Evolutionary conservation across 345 rosid genomes (phyloP), one percentile per base, ranked within the genome.

Genomic region (Eucalyptus sp.): DNA sequence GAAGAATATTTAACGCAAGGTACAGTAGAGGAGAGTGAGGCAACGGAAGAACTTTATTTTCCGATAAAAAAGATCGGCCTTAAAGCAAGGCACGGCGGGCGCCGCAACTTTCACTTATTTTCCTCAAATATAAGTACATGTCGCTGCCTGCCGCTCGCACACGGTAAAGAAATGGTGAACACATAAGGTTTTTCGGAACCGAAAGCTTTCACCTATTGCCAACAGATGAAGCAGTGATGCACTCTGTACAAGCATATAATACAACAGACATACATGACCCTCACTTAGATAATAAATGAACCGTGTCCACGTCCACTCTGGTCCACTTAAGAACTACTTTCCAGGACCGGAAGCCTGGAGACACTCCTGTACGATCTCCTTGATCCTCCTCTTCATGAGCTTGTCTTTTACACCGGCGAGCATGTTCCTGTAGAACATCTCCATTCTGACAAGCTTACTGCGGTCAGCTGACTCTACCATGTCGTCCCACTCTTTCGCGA

Each of bases 351-450:
- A 90, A 88, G 95, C 90, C 49, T 91, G 95, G 89, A 94, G 91
- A 90, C 90, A 93, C 92, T 96, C 98, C 91, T 94, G 93, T 86
- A 96, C 90, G 43, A 97, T 90, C 92, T 97, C 98, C 91, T 96
- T 97, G 66, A 97, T 96, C 91, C 97, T 92, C 91, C 91, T 94
- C 93, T 96, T 96, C 95, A 97, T 89, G 68, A 94, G 92, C 94
- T 96, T 96, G 89, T 97, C 99, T 91, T 97, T 96, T 22, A 97
- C 98, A 31, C 97, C 94, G 3, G 92, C 91, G n/a, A 94, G 91
- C 97, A 96, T 94, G 93, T 92, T 94, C 89, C 93, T 90, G 88
- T 97, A 95, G 90, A 97, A 96, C 92, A 91, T 89, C 90, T 97
- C 97, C 94, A 97, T 90, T 89, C 96, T 94, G 62, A 92, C 84